Base-by-base conservation (phyloP, 768 basidiomycete species). In the Kwoniella heveanensis region DNA sequence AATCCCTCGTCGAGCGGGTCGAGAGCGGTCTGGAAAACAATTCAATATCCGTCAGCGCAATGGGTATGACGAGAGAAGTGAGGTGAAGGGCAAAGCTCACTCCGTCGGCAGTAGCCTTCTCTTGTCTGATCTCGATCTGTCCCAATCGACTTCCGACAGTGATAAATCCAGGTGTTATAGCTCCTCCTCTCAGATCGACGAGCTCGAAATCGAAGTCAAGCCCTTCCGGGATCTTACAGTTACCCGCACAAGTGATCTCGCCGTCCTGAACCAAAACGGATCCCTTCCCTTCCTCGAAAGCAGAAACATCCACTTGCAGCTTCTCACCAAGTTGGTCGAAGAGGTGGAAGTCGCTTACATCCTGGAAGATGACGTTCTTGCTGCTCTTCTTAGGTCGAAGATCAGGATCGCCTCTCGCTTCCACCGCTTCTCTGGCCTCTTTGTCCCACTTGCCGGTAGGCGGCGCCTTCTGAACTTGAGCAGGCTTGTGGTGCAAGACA, bases 331-430 rank as follows among this genome's bases (percentile, higher is more conserved):
- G 19, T 13, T 30, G 36, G 7, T 29, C 39, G 25, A 32, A 19
- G 17, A 36, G 30, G 71, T 76, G 85, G 21, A 90, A 78, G 49
- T 80, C 83, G 15, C 76, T 80, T 37, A 91, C 87, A 69, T 89
- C 89, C 21, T 82, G 84, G 83, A 91, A 90, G 13, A 88, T 76
- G 39, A 90, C 80, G 19, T 82, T 77, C 30, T 76, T 79, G 29
- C 79, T 71, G 65, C 61, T 76, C 26, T 81, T 83, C 29, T 75
- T 80, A 0, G 85, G 78, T 36, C 77, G 80, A 44, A 92, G 80
- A 15, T 90, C 89, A 5, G 90, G 89, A 57, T 92, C 83, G 22
- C 91, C 91, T 27, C 91, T 87, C 63, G 86, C 86, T 37, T 83
- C 65, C 39, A 91, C 70, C 1, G 88, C 85, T 30, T 85, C 83